Conservation (phyloP, 768 basidiomycete genomes). For the Naganishia randhawae region DNA sequence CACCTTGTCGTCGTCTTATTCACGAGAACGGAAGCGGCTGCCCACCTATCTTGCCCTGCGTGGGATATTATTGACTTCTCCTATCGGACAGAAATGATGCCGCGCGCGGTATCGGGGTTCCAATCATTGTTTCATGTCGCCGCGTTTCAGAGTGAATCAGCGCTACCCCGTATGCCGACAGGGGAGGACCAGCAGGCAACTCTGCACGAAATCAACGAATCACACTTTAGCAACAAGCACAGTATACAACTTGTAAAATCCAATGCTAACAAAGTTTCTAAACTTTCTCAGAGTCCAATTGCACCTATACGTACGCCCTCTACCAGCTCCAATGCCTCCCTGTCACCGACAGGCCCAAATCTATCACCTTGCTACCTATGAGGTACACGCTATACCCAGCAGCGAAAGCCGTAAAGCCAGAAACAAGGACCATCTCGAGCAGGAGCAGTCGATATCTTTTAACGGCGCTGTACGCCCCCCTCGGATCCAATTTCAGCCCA, state of each 20-base stretch:
- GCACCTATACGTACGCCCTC: background rate
- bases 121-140: background rate
- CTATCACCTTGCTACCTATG: background rate
- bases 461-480: slow-evolving; percentile 10
- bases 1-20: too few species aligned
- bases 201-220: too few species aligned
- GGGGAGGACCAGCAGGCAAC: too few species aligned
- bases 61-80: background rate
- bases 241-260: background rate
- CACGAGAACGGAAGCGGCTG: too few species aligned
- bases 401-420: background rate
- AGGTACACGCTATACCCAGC: background rate
- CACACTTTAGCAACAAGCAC: too few species aligned
- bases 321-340: background rate
- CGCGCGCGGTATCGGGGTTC: background rate
- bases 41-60: too few species aligned
- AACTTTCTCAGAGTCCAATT: background rate
- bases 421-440: slow-evolving; percentile 30
- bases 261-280: background rate
- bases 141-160: slow-evolving; percentile 1
- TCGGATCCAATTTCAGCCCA: slow-evolving; percentile 20
- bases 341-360: background rate
- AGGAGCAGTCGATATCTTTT: slow-evolving; percentile 21
- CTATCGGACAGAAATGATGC: background rate
- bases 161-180: too few species aligned